Evolutionary conservation across 83 land plant genomes (phyloP).

Genomic region (Picea mariana): DNA sequence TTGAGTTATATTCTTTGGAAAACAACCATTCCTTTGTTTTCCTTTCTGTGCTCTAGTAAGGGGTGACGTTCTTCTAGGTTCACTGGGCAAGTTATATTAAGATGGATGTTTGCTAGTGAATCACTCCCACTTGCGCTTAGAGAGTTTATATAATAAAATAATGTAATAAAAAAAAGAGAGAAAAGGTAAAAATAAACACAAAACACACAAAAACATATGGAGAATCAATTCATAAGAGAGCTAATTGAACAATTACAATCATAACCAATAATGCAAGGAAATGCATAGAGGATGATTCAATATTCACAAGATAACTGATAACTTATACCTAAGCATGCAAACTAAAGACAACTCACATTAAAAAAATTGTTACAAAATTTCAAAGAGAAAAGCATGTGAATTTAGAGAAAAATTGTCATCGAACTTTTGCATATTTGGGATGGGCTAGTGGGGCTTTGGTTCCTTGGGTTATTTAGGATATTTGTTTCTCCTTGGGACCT

Average conservation of each 20-base stretch:
- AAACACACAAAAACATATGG: too few relatives aligned
- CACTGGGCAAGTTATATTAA: too few relatives aligned
- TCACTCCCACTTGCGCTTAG: too few relatives aligned
- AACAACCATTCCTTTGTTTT: too few relatives aligned
- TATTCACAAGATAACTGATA: not conserved
- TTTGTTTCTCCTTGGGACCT: not conserved
- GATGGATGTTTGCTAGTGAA: too few relatives aligned
- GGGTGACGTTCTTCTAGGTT: too few relatives aligned
- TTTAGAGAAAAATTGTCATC: not conserved
- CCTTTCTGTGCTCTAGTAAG: too few relatives aligned
- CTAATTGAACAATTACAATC: not conserved
- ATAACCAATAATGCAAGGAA: not conserved
- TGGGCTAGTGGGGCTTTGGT: not conserved
- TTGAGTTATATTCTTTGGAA: too few relatives aligned
- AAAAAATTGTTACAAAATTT: not conserved
- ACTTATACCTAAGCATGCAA: not conserved
- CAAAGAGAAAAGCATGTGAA: not conserved
- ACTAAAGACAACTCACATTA: not conserved
- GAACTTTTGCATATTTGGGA: not conserved
- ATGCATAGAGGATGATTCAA: not conserved
- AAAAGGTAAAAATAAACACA: too few relatives aligned
- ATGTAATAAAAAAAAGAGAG: too few relatives aligned
- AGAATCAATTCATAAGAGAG: not conserved
- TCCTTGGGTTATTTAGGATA: not conserved
- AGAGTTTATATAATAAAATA: too few relatives aligned